Evolutionary conservation across 257 asterid species (phyloP).

Genomic region (Solanum chilense): DNA sequence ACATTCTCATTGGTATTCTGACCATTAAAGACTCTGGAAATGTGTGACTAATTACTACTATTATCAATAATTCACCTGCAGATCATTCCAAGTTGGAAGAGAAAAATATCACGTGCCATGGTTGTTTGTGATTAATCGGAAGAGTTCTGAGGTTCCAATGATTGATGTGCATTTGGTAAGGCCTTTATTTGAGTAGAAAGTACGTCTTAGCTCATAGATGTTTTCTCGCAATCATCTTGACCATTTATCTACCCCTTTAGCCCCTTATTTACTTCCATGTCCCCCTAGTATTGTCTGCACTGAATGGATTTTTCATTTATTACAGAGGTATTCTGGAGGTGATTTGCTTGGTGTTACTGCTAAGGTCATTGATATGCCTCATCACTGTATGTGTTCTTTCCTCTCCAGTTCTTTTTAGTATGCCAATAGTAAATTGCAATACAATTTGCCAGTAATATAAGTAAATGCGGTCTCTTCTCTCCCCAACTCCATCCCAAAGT

Average conservation of each 20-base stretch:
- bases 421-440: background rate
- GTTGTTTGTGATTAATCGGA: slow-evolving; percentile 83
- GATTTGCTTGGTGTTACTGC: slow-evolving; percentile 88
- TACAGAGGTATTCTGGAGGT: slow-evolving; percentile 76
- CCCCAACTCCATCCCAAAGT: background rate
- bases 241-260: background rate
- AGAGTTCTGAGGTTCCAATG: slow-evolving; percentile 92
- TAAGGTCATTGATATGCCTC: slow-evolving; percentile 79
- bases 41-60: background rate
- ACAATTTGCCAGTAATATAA: background rate
- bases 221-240: background rate
- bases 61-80: slow-evolving; percentile 27
- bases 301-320: slow-evolving; percentile 8
- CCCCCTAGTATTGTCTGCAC: background rate
- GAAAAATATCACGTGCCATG: slow-evolving; percentile 87
- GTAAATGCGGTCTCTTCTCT: background rate
- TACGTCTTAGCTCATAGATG: background rate
- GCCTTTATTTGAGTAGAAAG: slow-evolving; percentile 4
- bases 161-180: slow-evolving; percentile 84
- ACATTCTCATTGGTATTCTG: background rate
- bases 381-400: slow-evolving; percentile 35
- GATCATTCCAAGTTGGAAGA: slow-evolving; percentile 93
- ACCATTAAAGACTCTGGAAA: background rate
- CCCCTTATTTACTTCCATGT: background rate
- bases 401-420: background rate